Percentiles rank a stretch among this genome's conserved stretches.
Conservation (phyloP, 164 flowering plant genomes). For the Sextonia rubra region DNA sequence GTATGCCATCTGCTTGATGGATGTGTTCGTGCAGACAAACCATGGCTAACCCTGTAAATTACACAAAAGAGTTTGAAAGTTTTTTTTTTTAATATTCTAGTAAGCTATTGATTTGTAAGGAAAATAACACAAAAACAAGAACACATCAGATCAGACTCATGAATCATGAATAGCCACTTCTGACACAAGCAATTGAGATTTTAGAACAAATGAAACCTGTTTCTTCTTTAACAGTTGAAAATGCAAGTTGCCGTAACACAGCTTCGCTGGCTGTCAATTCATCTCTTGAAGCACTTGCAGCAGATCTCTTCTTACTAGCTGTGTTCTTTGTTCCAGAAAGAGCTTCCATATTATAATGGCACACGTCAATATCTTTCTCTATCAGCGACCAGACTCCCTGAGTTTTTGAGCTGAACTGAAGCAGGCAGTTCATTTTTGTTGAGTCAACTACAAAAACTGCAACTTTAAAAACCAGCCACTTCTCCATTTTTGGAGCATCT, state of each 20-base stretch:
- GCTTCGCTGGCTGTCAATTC: constrained; percentile 25
- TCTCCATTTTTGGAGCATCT: constrained; percentile 34
- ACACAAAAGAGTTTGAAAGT: background rate
- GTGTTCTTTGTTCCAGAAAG: constrained; percentile 7
- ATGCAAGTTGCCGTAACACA: constrained; percentile 41
- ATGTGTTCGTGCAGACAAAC: too few species aligned
- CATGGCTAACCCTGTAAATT: too few species aligned
- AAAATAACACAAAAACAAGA: too few species aligned
- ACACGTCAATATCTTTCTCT: constrained; percentile 40
- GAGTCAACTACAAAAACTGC: constrained; percentile 58
- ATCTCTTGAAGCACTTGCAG: constrained; percentile 19
- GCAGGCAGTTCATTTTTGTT: constrained; percentile 53
- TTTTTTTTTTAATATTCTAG: background rate
- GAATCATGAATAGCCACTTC: background rate
- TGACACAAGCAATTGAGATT: background rate
- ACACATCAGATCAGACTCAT: too few species aligned
- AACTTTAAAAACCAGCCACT: constrained; percentile 69
- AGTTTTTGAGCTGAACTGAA: constrained; percentile 41
- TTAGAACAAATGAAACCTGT: constrained; percentile 34
- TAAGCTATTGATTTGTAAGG: background rate
- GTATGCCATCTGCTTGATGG: too few species aligned
- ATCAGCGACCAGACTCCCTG: constrained; percentile 77
- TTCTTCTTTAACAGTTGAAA: constrained; percentile 54
- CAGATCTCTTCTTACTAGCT: constrained; percentile 27
- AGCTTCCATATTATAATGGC: background rate